Base-by-base conservation (phyloP, 1,284 basidiomycete genomes). In the Malassezia equina region DNA sequence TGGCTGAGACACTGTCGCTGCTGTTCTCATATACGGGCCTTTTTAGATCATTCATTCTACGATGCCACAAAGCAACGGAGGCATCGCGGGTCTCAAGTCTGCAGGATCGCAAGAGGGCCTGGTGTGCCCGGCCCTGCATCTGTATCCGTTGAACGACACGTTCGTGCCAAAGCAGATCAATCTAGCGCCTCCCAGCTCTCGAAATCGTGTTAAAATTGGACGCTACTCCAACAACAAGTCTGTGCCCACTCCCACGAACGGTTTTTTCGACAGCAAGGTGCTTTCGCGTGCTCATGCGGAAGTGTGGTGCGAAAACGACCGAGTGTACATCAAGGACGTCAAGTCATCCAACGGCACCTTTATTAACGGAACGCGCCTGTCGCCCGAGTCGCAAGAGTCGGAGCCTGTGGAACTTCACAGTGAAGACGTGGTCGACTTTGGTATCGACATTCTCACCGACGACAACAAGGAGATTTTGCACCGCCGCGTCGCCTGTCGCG, bases 321-420 rank as follows among this genome's bases (percentile, higher is more conserved):
- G 67, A 46, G 54, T 59, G 75, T 94, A 80, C 79, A 96, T 98
- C 81, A 94, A 90, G 77, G 94, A 98, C 75, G 88, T 96, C 71
- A 94, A 94, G 79, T 91, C 88, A 58, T 93, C 89, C 1, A 98
- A 98, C 66, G 93, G 93, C 4, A 98, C 94, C 7, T 98, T 98
- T 74, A 93, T 99, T 76, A 96, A 99, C 65, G 85, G 88, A 52
- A 89, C 94, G 62, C 81, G 93, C 42, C 82, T 98, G 41, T 90
- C 86, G 59, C 81, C 82, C 1, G 91, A 99, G 76, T 86, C 87
- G 24, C 81, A 88, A 53, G 91, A 96, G 77, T 90, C 87, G 0
- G 88, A 94, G 29, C 88, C 90, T 0, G 93, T 84, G 64, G 89
- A 95, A 76, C 82, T 99, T 39, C 91, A 94, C 78, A 86, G 83